phyloP scores from a whole-genome alignment of 805 yeast genomes.

The Cyberlindnera mycetangii region DNA sequence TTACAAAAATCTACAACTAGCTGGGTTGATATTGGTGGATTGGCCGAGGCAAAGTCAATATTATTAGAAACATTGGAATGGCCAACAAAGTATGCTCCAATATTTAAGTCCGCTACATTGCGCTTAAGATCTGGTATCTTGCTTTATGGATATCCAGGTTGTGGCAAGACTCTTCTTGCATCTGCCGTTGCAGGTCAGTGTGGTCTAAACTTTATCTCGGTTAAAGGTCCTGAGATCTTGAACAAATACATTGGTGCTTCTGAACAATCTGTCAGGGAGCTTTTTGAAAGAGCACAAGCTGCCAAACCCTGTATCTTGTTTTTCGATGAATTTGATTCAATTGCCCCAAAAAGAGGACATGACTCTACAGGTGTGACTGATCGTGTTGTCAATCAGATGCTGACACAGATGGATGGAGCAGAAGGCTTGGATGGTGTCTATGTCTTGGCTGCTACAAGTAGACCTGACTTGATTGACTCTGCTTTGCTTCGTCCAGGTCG shows the following conservation, averaged over 20 bases:
- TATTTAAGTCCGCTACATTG: conserved; percentile 85
- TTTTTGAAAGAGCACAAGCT: conserved; percentile 91
- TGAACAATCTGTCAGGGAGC: conserved; percentile 89
- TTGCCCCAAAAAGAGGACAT: conserved; percentile 97
- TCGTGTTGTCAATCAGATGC: conserved; percentile 92
- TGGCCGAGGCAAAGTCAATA: conserved; percentile 68
- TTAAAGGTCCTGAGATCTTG: conserved; percentile 93
- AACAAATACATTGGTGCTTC: conserved; percentile 97
- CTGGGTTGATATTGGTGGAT: conserved; percentile 92
- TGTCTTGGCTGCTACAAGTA: conserved; percentile 91
- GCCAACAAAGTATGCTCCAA: conserved; percentile 96
- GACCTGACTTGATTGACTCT: conserved; percentile 94
- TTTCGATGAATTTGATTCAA: conserved; percentile 94
- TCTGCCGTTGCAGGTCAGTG: conserved; percentile 93
- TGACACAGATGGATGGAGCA: conserved; percentile 99
- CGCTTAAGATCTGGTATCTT: conserved; percentile 86
- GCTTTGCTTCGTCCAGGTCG: conserved; percentile 96
- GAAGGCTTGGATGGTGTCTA: conserved; percentile 97
- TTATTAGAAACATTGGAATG: conserved; percentile 89
- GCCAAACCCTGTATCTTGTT: conserved; percentile 92
- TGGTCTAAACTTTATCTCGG: conserved; percentile 88
- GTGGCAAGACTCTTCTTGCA: conserved; percentile 92
- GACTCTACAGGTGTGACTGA: conserved; percentile 98
- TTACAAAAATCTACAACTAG: conserved; percentile 67
- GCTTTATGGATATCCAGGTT: conserved; percentile 95